Percentiles rank a stretch among this genome's conserved stretches.
Conservation (phyloP, 2,329 filamentous ascomycete species). For the Dactylonectria macrodidyma region DNA sequence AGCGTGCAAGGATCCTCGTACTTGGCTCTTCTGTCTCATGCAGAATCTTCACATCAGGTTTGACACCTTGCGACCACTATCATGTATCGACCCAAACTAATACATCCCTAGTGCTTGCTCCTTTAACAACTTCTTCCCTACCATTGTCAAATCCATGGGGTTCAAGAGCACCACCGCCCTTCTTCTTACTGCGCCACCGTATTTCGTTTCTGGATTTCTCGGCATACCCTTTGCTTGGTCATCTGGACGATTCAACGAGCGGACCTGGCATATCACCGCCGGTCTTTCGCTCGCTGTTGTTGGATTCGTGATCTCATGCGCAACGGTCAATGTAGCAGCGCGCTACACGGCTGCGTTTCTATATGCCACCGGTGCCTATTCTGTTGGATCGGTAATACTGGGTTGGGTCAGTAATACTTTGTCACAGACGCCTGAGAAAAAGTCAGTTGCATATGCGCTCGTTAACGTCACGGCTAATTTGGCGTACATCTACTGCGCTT, state of each 20-base stretch:
- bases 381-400: constrained; percentile 57
- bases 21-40: constrained; percentile 35
- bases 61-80: not conserved
- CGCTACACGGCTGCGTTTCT: constrained; percentile 50
- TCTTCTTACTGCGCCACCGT: constrained; percentile 40
- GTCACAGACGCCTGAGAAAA: constrained; percentile 60
- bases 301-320: constrained; percentile 53
- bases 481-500: constrained; percentile 27
- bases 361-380: constrained; percentile 51
- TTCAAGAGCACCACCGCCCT: constrained; percentile 38
- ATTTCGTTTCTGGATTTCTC: constrained; percentile 40
- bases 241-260: constrained; percentile 59
- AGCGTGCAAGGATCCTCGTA: constrained; percentile 30
- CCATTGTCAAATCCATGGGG: constrained; percentile 38
- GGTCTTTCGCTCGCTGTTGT: constrained; percentile 54
- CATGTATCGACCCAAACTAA: not conserved
- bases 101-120: constrained; percentile 25
- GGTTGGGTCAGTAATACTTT: constrained; percentile 57
- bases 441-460: constrained; percentile 55
- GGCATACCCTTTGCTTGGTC: constrained; percentile 30
- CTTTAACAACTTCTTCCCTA: constrained; percentile 43
- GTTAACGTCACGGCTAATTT: constrained; percentile 49
- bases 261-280: constrained; percentile 49
- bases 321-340: constrained; percentile 46
- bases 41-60: constrained; percentile 36